Base-by-base conservation (phyloP, 1,139 yeast genomes). In the Candida pseudoviswanathii region DNA sequence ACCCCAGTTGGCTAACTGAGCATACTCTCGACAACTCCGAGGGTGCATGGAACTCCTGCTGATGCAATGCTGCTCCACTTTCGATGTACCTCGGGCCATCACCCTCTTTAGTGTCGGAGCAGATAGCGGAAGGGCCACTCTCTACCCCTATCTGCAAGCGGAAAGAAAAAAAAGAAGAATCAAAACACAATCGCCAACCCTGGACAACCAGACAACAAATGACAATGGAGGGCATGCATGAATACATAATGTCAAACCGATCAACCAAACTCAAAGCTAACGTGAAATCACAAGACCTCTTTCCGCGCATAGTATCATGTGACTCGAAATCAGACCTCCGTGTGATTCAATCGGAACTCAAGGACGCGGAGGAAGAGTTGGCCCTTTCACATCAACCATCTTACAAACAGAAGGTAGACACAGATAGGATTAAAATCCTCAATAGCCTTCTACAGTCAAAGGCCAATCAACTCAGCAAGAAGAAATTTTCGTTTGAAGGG, bases 371-470 rank as follows among this genome's bases (percentile, higher is more conserved):
- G 11, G 29, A 24, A 3, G 7, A 22, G 2, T 3, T n/a, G 31
- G 22, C 27, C n/a, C 3, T 4, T 9, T n/a, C 39, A 1, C 10
- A 41, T 24, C 43, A 32, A 24, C 39, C 44, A n/a, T 7, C 37
- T 10, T 42, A 32, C 8, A 33, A 32, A 6, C 44, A 42, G 26
- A 42, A 42, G 11, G 22, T 42, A 10, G 38, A 32, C 24, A 24
- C 32, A 6, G 39, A 42, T 5, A 32, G 11, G 16, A 25, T 42
- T 26, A 32, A 25, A 25, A 21, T 30, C 3, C 29, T 42, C 7
- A 30, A 42, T 42, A 42, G 22, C 3, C 39, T 42, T 7, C 24
- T 42, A 42, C 44, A 42, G 22, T 42, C 44, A 24, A 42, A 42
- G 36, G 30, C 36, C 5, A 42, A 42, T 26, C 44, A 42, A 11